Evolutionary conservation across 805 yeast genomes (phyloP).

Genomic region (Saccharomycopsis vini): DNA sequence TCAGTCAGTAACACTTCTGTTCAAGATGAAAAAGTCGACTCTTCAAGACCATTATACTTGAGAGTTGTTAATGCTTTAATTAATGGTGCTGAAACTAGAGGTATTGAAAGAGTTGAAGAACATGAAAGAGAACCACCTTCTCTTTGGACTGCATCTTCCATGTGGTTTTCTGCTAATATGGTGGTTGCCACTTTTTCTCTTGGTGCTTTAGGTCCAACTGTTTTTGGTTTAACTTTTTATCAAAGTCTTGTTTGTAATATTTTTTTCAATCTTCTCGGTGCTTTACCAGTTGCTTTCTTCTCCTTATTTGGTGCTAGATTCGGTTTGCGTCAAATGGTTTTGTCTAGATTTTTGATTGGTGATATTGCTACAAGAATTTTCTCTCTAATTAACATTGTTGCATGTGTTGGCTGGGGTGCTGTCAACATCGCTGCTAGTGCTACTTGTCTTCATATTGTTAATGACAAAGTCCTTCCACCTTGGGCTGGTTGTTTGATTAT

Average conservation of each 20-base stretch:
- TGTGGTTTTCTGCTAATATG: slow-evolving; percentile 90
- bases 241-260: slow-evolving; percentile 57
- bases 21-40: slow-evolving; percentile 12
- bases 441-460: slow-evolving; percentile 69
- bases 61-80: slow-evolving; percentile 10
- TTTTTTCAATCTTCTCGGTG: slow-evolving; percentile 68
- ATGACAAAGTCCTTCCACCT: slow-evolving; percentile 59
- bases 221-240: slow-evolving; percentile 65
- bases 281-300: slow-evolving; percentile 70
- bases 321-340: slow-evolving; percentile 82
- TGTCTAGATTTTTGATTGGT: slow-evolving; percentile 74
- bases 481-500: slow-evolving; percentile 86
- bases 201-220: slow-evolving; percentile 62
- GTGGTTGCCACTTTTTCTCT: slow-evolving; percentile 76
- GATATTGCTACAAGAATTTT: slow-evolving; percentile 66
- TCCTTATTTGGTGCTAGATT: slow-evolving; percentile 75
- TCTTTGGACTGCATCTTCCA: slow-evolving; percentile 61
- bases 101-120: slow-evolving; percentile 74
- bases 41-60: slow-evolving; percentile 11
- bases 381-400: slow-evolving; percentile 66
- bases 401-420: slow-evolving; percentile 94
- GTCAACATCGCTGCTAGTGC: slow-evolving; percentile 87
- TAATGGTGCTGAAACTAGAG: slow-evolving; percentile 48
- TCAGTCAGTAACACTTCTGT: slow-evolving; percentile 12
- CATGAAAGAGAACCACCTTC: slow-evolving; percentile 66